Percentiles rank a stretch among this genome's conserved stretches.
Conservation (phyloP, 805 yeast genomes). For the Kregervanrija fluxuum region DNA sequence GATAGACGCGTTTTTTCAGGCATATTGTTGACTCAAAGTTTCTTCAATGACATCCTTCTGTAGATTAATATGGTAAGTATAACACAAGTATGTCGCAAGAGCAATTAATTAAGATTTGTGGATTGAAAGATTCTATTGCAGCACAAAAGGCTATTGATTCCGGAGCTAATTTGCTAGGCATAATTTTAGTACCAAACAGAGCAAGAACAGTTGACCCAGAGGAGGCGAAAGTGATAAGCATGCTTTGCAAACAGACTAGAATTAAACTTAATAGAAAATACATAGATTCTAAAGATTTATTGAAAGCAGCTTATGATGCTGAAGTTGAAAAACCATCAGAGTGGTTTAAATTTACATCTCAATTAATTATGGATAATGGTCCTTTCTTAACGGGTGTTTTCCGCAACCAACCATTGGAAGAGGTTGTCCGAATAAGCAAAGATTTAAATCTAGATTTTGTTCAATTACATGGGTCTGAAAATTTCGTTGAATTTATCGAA, state of each 20-base stretch:
- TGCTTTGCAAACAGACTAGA: conserved; percentile 18
- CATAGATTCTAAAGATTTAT: conserved; percentile 20
- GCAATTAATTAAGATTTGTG: conserved; percentile 78
- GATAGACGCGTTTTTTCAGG: not conserved
- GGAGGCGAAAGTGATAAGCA: conserved; percentile 41
- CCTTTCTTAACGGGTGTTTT: conserved; percentile 87
- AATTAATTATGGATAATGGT: conserved; percentile 32
- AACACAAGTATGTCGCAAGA: not conserved
- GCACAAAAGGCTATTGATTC: conserved; percentile 61
- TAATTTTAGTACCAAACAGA: conserved; percentile 80
- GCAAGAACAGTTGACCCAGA: conserved; percentile 54
- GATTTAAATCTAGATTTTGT: conserved; percentile 62
- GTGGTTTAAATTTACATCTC: conserved; percentile 27
- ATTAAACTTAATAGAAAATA: conserved; percentile 14
- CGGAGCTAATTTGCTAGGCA: conserved; percentile 77
- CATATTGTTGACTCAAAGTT: no score
- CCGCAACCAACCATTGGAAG: conserved; percentile 67
- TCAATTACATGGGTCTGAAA: conserved; percentile 81
- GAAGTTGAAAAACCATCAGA: conserved; percentile 19
- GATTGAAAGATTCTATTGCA: conserved; percentile 58
- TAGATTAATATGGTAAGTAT: not conserved
- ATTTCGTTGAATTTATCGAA: conserved; percentile 38
- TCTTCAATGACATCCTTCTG: not conserved
- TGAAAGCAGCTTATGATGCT: conserved; percentile 16
- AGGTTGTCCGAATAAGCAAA: conserved; percentile 39